Conservation (phyloP, 2,329 filamentous ascomycete species). For the Rasamsonia emersonii region DNA sequence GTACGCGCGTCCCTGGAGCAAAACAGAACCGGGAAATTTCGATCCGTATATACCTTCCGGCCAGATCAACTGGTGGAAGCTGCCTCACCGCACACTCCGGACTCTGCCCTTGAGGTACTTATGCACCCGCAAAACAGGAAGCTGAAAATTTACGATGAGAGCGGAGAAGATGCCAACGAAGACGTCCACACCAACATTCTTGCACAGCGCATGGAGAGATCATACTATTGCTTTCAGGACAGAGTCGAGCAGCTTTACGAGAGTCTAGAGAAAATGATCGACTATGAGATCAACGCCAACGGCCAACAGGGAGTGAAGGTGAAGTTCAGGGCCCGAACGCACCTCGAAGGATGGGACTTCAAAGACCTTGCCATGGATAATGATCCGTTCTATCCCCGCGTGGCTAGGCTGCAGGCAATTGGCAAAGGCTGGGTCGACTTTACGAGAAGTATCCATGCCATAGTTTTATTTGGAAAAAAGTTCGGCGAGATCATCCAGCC, state of each 20-base stretch:
- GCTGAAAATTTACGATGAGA: conserved; percentile 7
- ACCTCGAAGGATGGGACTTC: conserved; percentile 25
- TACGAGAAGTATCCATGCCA: conserved; percentile 15
- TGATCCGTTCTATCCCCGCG: conserved; percentile 16
- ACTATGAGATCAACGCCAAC: conserved; percentile 12
- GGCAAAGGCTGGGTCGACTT: conserved; percentile 25
- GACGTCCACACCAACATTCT: neutral
- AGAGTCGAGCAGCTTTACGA: conserved; percentile 18
- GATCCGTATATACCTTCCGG: conserved; percentile 3
- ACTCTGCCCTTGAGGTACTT: conserved; percentile 10
- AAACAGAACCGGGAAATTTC: conserved; percentile 7
- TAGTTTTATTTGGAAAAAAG: conserved; percentile 18
- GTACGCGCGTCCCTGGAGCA: conserved; percentile 19
- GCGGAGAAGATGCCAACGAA: too few species aligned
- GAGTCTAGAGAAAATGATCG: conserved; percentile 20
- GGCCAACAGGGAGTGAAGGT: neutral
- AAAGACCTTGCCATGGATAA: conserved; percentile 13
- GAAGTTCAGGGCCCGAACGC: conserved; percentile 5
- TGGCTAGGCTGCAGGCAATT: conserved; percentile 7
- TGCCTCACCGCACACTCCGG: conserved; percentile 1
- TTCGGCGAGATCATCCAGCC: conserved; percentile 21
- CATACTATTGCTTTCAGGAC: conserved; percentile 13
- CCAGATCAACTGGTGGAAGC: conserved; percentile 7
- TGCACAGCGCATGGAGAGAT: neutral
- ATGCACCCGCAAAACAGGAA: conserved; percentile 8